Evolutionary conservation across 768 basidiomycete genomes (phyloP), one percentile per base, ranked within the genome.

Genomic region (Pleurotus pulmonarius): DNA sequence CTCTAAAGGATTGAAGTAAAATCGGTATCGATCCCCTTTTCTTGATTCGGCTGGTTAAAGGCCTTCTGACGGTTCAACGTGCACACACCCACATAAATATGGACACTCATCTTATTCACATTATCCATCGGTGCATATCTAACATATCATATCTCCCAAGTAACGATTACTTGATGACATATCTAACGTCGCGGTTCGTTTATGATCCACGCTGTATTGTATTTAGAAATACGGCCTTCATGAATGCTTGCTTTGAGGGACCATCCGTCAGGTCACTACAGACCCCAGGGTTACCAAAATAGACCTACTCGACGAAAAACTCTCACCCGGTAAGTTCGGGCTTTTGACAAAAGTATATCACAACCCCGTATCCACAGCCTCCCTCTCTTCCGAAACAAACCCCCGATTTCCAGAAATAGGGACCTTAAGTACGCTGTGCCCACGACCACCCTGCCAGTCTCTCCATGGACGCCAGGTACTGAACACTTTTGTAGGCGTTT

Each of bases 41-140:
- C 48, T 49, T 49, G 48, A 34, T 49, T 49, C 48, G 48, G 18
- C 4, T n/a, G 29, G 55, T 57, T 47, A 60, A 61, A 46, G 29
- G 48, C 46, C 48, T 49, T 49, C 48, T 49, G 25, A 29, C 25
- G 37, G 25, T 49, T 29, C 48, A 38, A 29, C 20, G 15, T 26
- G 26, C 48, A 4, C 48, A 26, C 9, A 24, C 16, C 37, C 26
- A 15, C 20, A 22, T 15, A 47, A 44, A n/a, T n/a, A 49, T 26
- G 26, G 48, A 49, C 48, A 49, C 48, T 49, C 48, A 49, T 25
- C 48, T 24, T 49, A 49, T n/a, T 34, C 26, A 49, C 41, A 44
- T 16, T 44, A 16, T 44, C 29, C 29, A 34, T 8, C 9, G 11
- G 41, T 43, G 8, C 41, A 44, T 16, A 44, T 1, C n/a, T 44